A percentile compares a stretch with the other conserved stretches of the same genome.
phyloP scores from a whole-genome alignment of 345 rosid species.

The Citrus reticulata region DNA sequence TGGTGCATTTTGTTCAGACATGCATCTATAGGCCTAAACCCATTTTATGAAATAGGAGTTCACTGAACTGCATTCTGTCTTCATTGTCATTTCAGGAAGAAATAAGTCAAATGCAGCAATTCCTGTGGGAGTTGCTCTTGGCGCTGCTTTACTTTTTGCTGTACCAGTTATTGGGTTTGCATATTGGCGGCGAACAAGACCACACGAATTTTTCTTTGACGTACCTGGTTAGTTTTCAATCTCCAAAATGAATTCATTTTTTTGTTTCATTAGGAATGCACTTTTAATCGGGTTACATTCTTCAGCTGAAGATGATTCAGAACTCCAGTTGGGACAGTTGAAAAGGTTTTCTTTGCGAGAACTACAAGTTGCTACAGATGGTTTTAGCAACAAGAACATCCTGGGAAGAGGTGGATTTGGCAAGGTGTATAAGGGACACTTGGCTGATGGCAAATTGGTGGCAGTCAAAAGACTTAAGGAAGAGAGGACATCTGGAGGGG shows the following conservation, averaged over 20 bases:
- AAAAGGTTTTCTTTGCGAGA: conserved; percentile 22
- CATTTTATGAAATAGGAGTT: background rate
- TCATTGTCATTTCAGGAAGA: conserved; percentile 1
- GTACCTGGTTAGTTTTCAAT: background rate
- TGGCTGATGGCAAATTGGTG: conserved; percentile 23
- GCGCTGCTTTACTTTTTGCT: conserved; percentile 19
- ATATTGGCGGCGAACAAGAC: conserved; percentile 16
- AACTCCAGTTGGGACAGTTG: conserved; percentile 12
- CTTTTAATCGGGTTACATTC: too few relatives aligned
- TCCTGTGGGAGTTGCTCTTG: conserved; percentile 22
- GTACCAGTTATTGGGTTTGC: conserved; percentile 17
- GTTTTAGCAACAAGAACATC: conserved; percentile 25
- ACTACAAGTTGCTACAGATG: conserved; percentile 20
- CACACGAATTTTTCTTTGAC: conserved; percentile 17
- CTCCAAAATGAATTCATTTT: too few relatives aligned
- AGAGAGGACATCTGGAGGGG: background rate
- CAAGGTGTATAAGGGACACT: conserved; percentile 23
- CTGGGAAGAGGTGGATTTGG: conserved; percentile 28
- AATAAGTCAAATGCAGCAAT: conserved; percentile 14
- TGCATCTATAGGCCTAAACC: background rate
- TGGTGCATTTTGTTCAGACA: background rate
- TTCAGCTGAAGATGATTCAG: too few relatives aligned
- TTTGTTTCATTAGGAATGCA: too few relatives aligned
- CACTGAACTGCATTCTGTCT: background rate
- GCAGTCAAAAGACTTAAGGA: conserved; percentile 27